These are phyloP conservation scores for Xylaria hypoxylon DNA, from an alignment of 2,329 filamentous ascomycete species.

Conservation along the genomic window DNA sequence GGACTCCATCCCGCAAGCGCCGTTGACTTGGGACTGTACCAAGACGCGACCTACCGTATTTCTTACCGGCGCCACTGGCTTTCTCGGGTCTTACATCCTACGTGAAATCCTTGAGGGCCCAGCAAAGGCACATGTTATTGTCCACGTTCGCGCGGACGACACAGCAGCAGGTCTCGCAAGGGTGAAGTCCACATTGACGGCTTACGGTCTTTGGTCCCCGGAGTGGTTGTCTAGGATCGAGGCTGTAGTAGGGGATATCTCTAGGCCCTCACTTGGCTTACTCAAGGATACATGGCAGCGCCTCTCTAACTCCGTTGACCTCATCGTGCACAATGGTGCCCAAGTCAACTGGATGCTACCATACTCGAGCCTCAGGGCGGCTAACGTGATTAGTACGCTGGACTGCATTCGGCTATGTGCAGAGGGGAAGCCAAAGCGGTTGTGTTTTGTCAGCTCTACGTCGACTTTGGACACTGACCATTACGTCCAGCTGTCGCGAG, in stretches of 20 bases:
- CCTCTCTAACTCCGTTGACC: slow-evolving; percentile 74
- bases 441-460: slow-evolving; percentile 86
- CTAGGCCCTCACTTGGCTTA: not conserved
- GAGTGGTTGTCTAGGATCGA: not conserved
- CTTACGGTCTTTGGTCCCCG: slow-evolving; percentile 1
- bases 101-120: slow-evolving; percentile 75
- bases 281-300: not conserved
- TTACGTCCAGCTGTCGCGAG: slow-evolving; percentile 79
- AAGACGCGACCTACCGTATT: slow-evolving; percentile 63
- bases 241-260: not conserved
- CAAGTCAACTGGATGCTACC: slow-evolving; percentile 83
- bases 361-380: slow-evolving; percentile 76
- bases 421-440: slow-evolving; percentile 49
- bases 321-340: slow-evolving; percentile 85
- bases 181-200: not conserved
- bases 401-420: not conserved
- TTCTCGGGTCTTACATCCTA: slow-evolving; percentile 84
- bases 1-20: slow-evolving; percentile 46
- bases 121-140: slow-evolving; percentile 71
- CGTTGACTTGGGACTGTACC: not conserved
- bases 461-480: slow-evolving; percentile 84
- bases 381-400: slow-evolving; percentile 81
- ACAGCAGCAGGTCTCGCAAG: not conserved
- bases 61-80: slow-evolving; percentile 89
- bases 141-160: slow-evolving; percentile 45